Conservation (phyloP, 164 flowering plant genomes). For the Liriodendron chinense region DNA sequence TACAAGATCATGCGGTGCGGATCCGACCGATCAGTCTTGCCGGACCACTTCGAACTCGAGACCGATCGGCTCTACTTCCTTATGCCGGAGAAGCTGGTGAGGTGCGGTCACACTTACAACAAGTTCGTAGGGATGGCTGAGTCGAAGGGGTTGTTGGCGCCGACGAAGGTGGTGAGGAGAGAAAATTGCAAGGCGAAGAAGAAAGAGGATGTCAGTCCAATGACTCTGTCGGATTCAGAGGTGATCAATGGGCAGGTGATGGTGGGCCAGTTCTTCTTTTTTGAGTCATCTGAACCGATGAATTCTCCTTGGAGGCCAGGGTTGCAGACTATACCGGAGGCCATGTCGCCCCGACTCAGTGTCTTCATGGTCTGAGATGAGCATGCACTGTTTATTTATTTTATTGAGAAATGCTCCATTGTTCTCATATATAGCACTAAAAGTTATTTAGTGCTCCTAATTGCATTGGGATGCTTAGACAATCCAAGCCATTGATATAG, state of each 20-base stretch:
- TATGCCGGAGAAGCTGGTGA: slow-evolving; percentile 7
- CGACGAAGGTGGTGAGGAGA: neutral
- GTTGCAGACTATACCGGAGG: slow-evolving; percentile 20
- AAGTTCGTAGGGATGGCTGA: slow-evolving; percentile 9
- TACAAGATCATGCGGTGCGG: slow-evolving; percentile 11
- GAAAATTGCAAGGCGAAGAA: neutral
- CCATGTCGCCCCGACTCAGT: slow-evolving; percentile 2
- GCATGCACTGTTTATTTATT: too few relatives aligned
- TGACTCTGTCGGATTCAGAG: too few relatives aligned
- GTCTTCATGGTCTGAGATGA: too few relatives aligned
- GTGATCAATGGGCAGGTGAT: neutral
- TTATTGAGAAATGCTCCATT: too few relatives aligned
- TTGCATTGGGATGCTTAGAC: too few relatives aligned
- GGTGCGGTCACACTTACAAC: neutral
- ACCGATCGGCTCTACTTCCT: slow-evolving; percentile 16
- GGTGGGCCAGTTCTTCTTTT: slow-evolving; percentile 10
- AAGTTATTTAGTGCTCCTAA: too few relatives aligned
- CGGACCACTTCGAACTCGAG: slow-evolving; percentile 4
- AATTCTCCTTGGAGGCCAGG: slow-evolving; percentile 14
- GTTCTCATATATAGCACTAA: too few relatives aligned
- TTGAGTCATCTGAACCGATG: slow-evolving; percentile 2
- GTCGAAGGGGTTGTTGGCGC: neutral
- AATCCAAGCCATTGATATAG: too few relatives aligned
- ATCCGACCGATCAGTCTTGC: slow-evolving; percentile 6
- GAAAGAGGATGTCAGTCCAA: neutral